Evolutionary conservation across 139 green algal species (phyloP), one percentile per base, ranked within the genome.

Genomic region (Desmodesmus armatus): DNA sequence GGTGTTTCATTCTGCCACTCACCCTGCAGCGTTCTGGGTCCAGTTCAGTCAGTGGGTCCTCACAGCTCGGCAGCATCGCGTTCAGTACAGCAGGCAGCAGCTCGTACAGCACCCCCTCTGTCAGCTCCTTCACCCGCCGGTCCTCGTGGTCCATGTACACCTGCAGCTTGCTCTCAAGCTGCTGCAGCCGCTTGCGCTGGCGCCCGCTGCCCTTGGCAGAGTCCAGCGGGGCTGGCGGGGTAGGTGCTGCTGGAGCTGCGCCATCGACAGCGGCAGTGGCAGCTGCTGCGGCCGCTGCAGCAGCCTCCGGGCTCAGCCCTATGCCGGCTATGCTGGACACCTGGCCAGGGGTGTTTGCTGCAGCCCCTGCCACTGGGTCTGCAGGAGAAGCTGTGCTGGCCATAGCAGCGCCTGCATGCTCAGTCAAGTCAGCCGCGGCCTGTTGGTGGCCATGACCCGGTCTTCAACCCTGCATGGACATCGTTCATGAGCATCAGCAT

Each of bases 51-150:
- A 86, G 73, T 31, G 66, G 87, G 66, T 93, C 90, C 58, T 88
- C 86, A 43, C 86, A 88, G 49, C 82, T 76, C 19, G 91, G 91
- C 41, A 94, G 82, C 87, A 94, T 88, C 19, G 89, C 83, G 53
- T 92, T 87, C 2, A 94, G 72, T 0, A 89, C 90, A 31, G 90
- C 62, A 39, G 91, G 91, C 33, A 94, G 85, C 29, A 94, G 87
- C 13, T 91, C 85, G 60, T 94, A 93, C 33, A 93, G 53, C 5
- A 94, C 88, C 0, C 85, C 87, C 69, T 94, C 90, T 21, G 91
- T 93, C n/a, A 94, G 82, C 58, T 92, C 73, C 78, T 92, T 91
- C 25, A 94, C 89, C 6, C 91, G 81, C 62, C 71, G 66, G 87
- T 94, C 91, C 80, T 94, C 91, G 15, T 27, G 51, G n/a, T 93